phyloP scores from a whole-genome alignment of 768 basidiomycete species.

The Lactarius tabidus region DNA sequence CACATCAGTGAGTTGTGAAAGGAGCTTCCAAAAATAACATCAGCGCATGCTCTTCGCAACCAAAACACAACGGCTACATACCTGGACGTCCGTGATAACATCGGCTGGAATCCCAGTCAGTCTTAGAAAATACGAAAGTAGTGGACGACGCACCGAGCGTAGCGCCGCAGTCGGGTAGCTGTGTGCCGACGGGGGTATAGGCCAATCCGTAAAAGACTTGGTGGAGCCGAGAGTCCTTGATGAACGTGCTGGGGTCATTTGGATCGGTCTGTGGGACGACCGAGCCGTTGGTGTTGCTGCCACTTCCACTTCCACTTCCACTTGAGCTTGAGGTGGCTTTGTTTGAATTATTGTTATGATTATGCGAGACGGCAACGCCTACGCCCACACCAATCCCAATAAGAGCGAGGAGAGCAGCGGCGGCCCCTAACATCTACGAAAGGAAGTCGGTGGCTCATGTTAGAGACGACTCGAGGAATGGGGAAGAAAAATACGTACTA shows the following conservation, averaged over 20 bases:
- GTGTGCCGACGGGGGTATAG: conserved; percentile 77
- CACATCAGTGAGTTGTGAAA: conserved; percentile 79
- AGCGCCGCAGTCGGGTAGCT: conserved; percentile 66
- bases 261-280: conserved; percentile 40
- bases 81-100: conserved; percentile 72
- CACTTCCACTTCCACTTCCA: too few relatives aligned
- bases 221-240: conserved; percentile 60
- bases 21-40: conserved; percentile 41
- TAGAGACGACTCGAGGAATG: background rate
- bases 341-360: conserved; percentile 29
- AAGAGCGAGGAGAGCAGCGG: conserved; percentile 46
- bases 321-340: conserved; percentile 20
- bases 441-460: background rate
- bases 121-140: background rate
- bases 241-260: conserved; percentile 75
- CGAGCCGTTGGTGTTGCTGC: conserved; percentile 26
- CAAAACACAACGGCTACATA: conserved; percentile 30
- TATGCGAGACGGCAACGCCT: conserved; percentile 55
- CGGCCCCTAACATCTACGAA: conserved; percentile 48
- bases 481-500: conserved; percentile 12
- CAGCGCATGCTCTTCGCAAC: background rate
- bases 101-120: conserved; percentile 34
- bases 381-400: conserved; percentile 56
- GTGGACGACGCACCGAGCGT: conserved; percentile 33
- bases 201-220: conserved; percentile 83